Evolutionary conservation across 805 yeast genomes (phyloP), one percentile per base, ranked within the genome.

Genomic region (Suhomyces sp.): DNA sequence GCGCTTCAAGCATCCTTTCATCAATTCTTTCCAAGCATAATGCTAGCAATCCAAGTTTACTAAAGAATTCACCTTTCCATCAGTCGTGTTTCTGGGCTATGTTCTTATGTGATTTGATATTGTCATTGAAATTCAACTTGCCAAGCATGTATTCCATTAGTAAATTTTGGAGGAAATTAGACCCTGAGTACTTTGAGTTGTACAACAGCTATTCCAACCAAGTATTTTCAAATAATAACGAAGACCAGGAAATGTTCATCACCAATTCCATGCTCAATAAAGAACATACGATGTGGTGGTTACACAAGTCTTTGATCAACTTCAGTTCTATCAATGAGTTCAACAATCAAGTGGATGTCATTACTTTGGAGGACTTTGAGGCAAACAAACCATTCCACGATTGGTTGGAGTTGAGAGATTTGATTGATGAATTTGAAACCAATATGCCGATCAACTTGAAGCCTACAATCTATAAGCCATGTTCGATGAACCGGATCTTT

Each of bases 11-110:
- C 19, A 54, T 65, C 9, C 47, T 65, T 18, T 46, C 56, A 18
- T 54, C 65, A 6, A 50, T 65, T 4, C 46, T 62, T 27, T 38
- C 47, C 18, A 48, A 45, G 29, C 32, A 40, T 4, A 37, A 41
- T n/a, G 37, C 37, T 6, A 24, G 18, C 6, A 44, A 40, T 37
- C 25, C 13, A 3, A 50, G 60, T 23, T 39, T 54, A 8, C 47
- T 65, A 29, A 51, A 47, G 19, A 40, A 39, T 21, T 56, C 63
- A 1, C 60, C 58, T 5, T 62, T 65, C 32, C 52, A 56, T 31
- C 53, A 52, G 25, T 46, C 60, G 20, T 60, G 69, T 31, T 61
- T 63, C 38, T 63, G 70, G 69, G 60, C 61, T 2, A 53, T 60
- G 40, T 54, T 55, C 36, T 40, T 54, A 3, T 58, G 67, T 35